Evolutionary conservation across 495 filamentous ascomycete species (phyloP).

Genomic region (Podospora didyma): DNA sequence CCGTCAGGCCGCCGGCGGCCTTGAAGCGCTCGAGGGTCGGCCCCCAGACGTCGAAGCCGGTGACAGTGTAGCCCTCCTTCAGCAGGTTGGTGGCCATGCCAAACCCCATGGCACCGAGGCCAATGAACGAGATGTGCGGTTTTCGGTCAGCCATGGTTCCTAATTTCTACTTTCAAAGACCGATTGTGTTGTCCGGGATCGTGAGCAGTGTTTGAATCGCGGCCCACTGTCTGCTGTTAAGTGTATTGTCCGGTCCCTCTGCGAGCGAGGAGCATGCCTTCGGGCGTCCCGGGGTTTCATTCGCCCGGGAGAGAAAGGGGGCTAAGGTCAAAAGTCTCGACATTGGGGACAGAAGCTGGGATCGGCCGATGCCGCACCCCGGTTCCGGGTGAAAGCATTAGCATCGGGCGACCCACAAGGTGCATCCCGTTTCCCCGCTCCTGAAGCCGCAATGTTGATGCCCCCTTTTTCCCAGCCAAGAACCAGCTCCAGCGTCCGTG

Average conservation of each 20-base stretch:
- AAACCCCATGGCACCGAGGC: slow-evolving; percentile 86
- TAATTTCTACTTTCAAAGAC: not conserved
- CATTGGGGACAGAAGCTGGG: not conserved
- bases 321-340: not conserved
- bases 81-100: slow-evolving; percentile 80
- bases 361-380: slow-evolving; percentile 10
- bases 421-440: slow-evolving; percentile 11
- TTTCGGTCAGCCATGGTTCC: slow-evolving; percentile 34
- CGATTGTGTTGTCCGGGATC: not conserved
- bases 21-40: slow-evolving; percentile 70
- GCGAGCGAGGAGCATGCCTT: not conserved
- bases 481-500: not conserved
- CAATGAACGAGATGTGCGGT: slow-evolving; percentile 67
- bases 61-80: slow-evolving; percentile 63
- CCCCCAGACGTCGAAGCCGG: slow-evolving; percentile 70
- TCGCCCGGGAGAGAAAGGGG: slow-evolving; percentile 1
- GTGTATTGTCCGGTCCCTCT: not conserved
- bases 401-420: slow-evolving; percentile 1
- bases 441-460: slow-evolving; percentile 1
- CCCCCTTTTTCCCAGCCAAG: slow-evolving; percentile 11
- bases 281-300: slow-evolving; percentile 1
- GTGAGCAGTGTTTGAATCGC: not conserved
- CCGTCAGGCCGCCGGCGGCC: slow-evolving; percentile 58
- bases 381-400: slow-evolving; percentile 22
- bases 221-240: not conserved